A percentile compares a stretch with the other conserved stretches of the same genome.
phyloP scores from a whole-genome alignment of 2,329 filamentous ascomycete genomes.

The Cercospora sp. region DNA sequence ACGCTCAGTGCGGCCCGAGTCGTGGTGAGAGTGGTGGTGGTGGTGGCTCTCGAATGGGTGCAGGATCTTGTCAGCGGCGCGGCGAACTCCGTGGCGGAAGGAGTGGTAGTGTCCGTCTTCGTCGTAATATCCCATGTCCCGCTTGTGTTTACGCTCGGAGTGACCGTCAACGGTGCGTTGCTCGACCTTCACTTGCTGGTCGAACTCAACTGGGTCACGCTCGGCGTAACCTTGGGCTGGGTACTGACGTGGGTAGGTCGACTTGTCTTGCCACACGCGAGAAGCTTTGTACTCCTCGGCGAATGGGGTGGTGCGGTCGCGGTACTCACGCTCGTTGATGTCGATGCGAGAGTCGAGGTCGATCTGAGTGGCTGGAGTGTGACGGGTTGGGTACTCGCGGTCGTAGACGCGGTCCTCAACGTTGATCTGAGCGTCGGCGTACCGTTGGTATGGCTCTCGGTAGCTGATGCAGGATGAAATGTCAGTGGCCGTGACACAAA shows the following conservation, averaged over 20 bases:
- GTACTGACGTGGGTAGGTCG: conserved; percentile 42
- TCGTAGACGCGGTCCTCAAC: conserved; percentile 57
- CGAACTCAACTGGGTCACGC: conserved; percentile 39
- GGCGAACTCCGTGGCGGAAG: conserved; percentile 69
- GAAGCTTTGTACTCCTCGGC: conserved; percentile 43
- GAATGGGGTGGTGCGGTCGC: conserved; percentile 42
- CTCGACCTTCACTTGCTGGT: conserved; percentile 54
- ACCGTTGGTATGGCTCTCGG: conserved; percentile 57
- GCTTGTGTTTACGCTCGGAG: conserved; percentile 45
- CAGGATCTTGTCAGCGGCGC: conserved; percentile 64
- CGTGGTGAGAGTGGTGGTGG: conserved; percentile 44
- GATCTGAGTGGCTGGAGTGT: conserved; percentile 51
- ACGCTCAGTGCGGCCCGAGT: conserved; percentile 35
- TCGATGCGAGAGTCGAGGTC: conserved; percentile 61
- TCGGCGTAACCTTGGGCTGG: conserved; percentile 43
- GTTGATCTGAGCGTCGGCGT: conserved; percentile 67
- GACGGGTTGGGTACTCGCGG: conserved; percentile 50
- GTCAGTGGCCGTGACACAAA: conserved; percentile 24
- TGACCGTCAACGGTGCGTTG: conserved; percentile 54
- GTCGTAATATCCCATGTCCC: conserved; percentile 80
- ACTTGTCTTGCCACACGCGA: conserved; percentile 43
- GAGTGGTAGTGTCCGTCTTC: conserved; percentile 75
- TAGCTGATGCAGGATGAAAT: conserved; percentile 48
- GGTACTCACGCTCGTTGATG: conserved; percentile 52
- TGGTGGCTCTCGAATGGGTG: conserved; percentile 62